Conservation (phyloP, 2,329 filamentous ascomycete species). For the Colletotrichum agaves region DNA sequence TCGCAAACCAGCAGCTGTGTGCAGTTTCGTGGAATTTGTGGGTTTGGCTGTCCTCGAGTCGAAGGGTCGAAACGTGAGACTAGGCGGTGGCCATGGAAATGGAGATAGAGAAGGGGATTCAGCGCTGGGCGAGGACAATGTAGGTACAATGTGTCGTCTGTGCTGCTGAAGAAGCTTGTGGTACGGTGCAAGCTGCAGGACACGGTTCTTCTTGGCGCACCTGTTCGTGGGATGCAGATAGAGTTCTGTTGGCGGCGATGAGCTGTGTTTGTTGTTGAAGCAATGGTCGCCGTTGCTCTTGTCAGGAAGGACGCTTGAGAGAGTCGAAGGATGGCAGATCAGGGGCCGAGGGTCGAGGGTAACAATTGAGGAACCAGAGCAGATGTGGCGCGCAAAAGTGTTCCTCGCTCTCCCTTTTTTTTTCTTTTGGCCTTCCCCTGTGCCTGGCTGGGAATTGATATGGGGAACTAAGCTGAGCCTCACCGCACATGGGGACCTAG, state of each 20-base stretch:
- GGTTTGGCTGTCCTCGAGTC: conserved; percentile 7
- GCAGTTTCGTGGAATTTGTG: conserved; percentile 7
- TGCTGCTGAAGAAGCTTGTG: conserved; percentile 30
- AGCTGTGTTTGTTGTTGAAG: conserved; percentile 13
- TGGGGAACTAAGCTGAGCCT: conserved; percentile 36
- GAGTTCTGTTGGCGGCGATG: not conserved
- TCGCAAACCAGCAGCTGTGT: conserved; percentile 14
- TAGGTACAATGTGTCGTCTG: conserved; percentile 27
- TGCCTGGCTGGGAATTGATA: conserved; percentile 23
- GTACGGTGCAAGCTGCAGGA: conserved; percentile 3
- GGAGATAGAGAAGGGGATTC: conserved; percentile 34
- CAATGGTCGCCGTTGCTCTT: conserved; percentile 1
- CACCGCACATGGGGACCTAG: conserved; percentile 30
- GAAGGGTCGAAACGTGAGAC: conserved; percentile 21
- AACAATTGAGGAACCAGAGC: not conserved
- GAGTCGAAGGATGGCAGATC: conserved; percentile 22
- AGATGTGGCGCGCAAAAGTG: too few species aligned
- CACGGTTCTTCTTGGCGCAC: conserved; percentile 8
- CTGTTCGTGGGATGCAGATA: conserved; percentile 20
- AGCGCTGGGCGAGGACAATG: conserved; percentile 13
- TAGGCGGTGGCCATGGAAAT: conserved; percentile 37
- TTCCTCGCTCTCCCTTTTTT: conserved; percentile 30
- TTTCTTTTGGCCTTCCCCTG: conserved; percentile 3
- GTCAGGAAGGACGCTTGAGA: conserved; percentile 11
- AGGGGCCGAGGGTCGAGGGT: conserved; percentile 5